phyloP scores from a whole-genome alignment of 768 basidiomycete genomes.

The Crucibulum laeve region DNA sequence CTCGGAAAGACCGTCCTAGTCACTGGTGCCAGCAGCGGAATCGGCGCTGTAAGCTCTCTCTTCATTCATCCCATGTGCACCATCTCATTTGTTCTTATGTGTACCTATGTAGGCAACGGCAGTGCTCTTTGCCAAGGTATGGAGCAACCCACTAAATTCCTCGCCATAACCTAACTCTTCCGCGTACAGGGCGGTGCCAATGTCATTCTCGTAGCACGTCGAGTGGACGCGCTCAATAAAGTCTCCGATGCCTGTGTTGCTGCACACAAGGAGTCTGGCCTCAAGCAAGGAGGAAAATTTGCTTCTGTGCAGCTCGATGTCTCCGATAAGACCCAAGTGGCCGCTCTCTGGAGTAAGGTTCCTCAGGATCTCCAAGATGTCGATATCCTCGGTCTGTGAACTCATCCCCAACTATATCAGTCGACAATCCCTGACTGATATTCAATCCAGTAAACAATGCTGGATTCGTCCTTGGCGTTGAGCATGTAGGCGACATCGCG shows the following conservation, averaged over 20 bases:
- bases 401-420: not conserved
- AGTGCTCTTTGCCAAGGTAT: slow-evolving; percentile 84
- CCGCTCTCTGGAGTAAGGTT: slow-evolving; percentile 65
- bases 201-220: slow-evolving; percentile 78
- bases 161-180: not conserved
- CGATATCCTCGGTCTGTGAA: slow-evolving; percentile 73
- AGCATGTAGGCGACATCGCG: slow-evolving; percentile 79
- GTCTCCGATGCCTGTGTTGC: slow-evolving; percentile 63
- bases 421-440: slow-evolving; percentile 2
- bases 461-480: slow-evolving; percentile 86
- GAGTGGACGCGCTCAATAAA: slow-evolving; percentile 65
- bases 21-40: slow-evolving; percentile 88
- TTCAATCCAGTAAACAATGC: slow-evolving; percentile 55
- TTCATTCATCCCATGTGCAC: not conserved
- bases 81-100: not conserved
- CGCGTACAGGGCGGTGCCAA: slow-evolving; percentile 84
- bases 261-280: slow-evolving; percentile 70
- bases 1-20: slow-evolving; percentile 82
- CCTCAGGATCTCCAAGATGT: slow-evolving; percentile 67
- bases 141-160: not conserved
- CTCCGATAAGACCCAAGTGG: slow-evolving; percentile 69
- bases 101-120: slow-evolving; percentile 68
- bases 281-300: slow-evolving; percentile 76
- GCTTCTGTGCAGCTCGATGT: slow-evolving; percentile 74
- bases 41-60: slow-evolving; percentile 68